Conservation (phyloP, 2,329 filamentous ascomycete genomes). For the Periconia macrospinosa region DNA sequence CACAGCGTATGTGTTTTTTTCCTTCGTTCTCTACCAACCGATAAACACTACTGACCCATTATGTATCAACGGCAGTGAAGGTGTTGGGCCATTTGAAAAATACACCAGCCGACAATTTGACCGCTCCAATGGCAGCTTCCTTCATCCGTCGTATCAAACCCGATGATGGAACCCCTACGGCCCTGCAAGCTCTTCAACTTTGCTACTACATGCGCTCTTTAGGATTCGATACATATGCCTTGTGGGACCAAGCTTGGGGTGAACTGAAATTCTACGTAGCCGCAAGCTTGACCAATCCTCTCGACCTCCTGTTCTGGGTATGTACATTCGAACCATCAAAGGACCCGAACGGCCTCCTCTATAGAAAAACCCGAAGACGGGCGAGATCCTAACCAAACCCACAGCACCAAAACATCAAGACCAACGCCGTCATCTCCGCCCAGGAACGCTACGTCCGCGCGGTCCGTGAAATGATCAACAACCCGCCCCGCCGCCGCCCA, state of each 20-base stretch:
- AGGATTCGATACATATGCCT: conserved; percentile 23
- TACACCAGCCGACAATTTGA: conserved; percentile 16
- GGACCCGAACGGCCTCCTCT: neutral
- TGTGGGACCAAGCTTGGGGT: conserved; percentile 4
- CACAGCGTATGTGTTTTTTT: conserved; percentile 12
- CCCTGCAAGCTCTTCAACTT: conserved; percentile 23
- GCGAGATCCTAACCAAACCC: neutral
- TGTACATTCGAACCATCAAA: neutral
- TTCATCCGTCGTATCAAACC: conserved; percentile 19
- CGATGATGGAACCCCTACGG: conserved; percentile 3
- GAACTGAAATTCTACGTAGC: conserved; percentile 16
- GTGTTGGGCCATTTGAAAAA: conserved; percentile 14
- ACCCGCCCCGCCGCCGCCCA: too few relatives aligned
- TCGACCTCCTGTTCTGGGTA: neutral
- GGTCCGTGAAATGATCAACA: too few relatives aligned
- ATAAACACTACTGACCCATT: too few relatives aligned
- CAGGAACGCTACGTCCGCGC: too few relatives aligned
- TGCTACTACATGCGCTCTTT: conserved; percentile 38
- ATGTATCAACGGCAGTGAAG: neutral
- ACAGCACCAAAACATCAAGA: neutral
- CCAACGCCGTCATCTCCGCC: neutral
- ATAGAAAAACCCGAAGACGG: too few relatives aligned
- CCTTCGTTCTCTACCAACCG: neutral
- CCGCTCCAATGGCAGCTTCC: conserved; percentile 7
- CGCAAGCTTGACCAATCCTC: neutral